Conservation (phyloP, 2,329 filamentous ascomycete species). For the Ciborinia camelliae region DNA sequence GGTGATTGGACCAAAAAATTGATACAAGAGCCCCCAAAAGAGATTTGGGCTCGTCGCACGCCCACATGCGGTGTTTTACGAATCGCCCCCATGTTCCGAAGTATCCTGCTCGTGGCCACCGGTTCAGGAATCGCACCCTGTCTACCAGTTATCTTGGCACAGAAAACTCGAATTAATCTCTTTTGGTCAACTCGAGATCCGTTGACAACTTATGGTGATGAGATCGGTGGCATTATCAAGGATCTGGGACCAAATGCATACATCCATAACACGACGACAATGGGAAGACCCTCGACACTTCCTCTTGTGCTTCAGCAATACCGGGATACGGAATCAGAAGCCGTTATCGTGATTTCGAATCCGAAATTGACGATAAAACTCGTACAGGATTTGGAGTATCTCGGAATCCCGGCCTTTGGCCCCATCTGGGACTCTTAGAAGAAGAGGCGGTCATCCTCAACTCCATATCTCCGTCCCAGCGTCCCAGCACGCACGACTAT, state of each 20-base stretch:
- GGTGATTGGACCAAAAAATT: conserved; percentile 70
- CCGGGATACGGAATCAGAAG: conserved; percentile 39
- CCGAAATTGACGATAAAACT: conserved; percentile 40
- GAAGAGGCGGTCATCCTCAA: not conserved
- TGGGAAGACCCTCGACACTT: conserved; percentile 39
- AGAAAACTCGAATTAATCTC: conserved; percentile 30
- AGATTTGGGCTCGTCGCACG: conserved; percentile 66
- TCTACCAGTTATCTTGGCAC: conserved; percentile 40
- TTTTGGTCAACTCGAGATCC: conserved; percentile 42
- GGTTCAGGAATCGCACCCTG: conserved; percentile 72
- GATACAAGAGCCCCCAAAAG: conserved; percentile 58
- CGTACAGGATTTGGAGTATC: conserved; percentile 41
- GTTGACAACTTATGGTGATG: conserved; percentile 37
- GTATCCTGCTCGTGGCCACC: conserved; percentile 64
- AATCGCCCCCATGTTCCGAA: conserved; percentile 62
- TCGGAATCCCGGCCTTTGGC: conserved; percentile 40
- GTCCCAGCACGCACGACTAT: not conserved
- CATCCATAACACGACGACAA: conserved; percentile 39
- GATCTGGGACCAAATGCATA: conserved; percentile 37
- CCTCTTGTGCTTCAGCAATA: conserved; percentile 34
- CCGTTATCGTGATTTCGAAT: conserved; percentile 42
- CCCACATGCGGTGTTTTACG: conserved; percentile 66
- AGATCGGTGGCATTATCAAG: conserved; percentile 37
- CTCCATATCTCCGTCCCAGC: not conserved
- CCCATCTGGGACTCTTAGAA: conserved; percentile 39